These are phyloP conservation scores for Leishmania turanica DNA, from an alignment of 208 protist genomes.

Conservation along the genomic window DNA sequence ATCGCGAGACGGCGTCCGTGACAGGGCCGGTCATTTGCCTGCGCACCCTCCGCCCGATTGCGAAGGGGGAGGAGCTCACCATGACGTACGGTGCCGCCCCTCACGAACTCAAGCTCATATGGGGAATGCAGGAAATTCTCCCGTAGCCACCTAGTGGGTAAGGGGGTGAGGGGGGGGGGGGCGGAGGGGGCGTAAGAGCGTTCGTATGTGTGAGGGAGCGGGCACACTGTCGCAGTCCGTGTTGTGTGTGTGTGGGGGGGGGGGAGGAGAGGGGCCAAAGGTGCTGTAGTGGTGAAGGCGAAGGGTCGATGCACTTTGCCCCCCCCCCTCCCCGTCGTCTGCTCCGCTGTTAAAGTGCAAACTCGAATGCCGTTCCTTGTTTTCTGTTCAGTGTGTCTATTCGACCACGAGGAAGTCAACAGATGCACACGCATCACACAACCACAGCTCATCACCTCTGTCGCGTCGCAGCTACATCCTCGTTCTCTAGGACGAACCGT, in stretches of 20 bases:
- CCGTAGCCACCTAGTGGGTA: slow-evolving; percentile 7
- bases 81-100: slow-evolving; percentile 73
- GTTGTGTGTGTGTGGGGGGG: background rate
- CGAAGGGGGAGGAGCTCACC: slow-evolving; percentile 78
- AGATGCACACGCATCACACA: background rate
- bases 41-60: slow-evolving; percentile 68
- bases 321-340: background rate
- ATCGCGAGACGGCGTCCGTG: slow-evolving; percentile 21
- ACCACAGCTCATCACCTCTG: no score
- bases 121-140: slow-evolving; percentile 75
- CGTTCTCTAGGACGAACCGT: no score
- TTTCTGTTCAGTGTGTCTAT: background rate
- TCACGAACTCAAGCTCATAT: slow-evolving; percentile 72
- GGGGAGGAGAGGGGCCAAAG: background rate
- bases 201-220: background rate
- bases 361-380: background rate
- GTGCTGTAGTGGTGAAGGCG: background rate
- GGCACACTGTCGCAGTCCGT: background rate
- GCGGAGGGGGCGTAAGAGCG: background rate
- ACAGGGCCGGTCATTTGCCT: slow-evolving; percentile 66
- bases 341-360: background rate
- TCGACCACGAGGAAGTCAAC: background rate
- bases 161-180: background rate
- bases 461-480: no score
- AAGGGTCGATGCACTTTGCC: background rate